A percentile compares a stretch with the other conserved stretches of the same genome.
phyloP scores from a whole-genome alignment of 495 filamentous ascomycete species.

The Penicillium riverlandense region DNA sequence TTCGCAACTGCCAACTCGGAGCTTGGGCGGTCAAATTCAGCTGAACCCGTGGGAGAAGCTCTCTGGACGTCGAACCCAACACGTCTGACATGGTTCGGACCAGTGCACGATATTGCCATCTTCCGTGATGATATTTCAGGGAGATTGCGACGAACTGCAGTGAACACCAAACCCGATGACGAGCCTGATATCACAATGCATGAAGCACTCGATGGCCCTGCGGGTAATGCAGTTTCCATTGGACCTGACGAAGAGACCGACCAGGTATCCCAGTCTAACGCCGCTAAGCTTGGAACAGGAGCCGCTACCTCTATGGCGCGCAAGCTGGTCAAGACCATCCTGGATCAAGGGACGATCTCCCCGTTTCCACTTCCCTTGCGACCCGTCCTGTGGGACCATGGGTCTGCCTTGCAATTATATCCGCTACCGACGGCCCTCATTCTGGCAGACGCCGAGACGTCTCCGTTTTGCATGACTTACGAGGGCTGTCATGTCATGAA shows the following conservation, averaged over 20 bases:
- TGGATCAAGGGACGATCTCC: slow-evolving; percentile 85
- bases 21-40: slow-evolving; percentile 30
- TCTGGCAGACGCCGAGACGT: slow-evolving; percentile 70
- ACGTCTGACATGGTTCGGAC: slow-evolving; percentile 74
- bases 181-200: slow-evolving; percentile 15
- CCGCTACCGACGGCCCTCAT: slow-evolving; percentile 80
- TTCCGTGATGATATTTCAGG: slow-evolving; percentile 80
- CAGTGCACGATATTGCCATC: slow-evolving; percentile 75
- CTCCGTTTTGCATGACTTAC: slow-evolving; percentile 79
- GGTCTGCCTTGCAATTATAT: slow-evolving; percentile 66
- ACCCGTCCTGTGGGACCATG: slow-evolving; percentile 86
- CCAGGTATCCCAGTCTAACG: slow-evolving; percentile 7
- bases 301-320: slow-evolving; percentile 53
- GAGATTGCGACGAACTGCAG: slow-evolving; percentile 64
- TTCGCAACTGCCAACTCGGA: slow-evolving; percentile 72
- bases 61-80: slow-evolving; percentile 85
- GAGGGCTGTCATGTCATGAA: slow-evolving; percentile 97
- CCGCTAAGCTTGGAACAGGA: slow-evolving; percentile 29
- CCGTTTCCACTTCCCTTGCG: slow-evolving; percentile 73
- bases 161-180: slow-evolving; percentile 41
- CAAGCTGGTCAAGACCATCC: slow-evolving; percentile 79
- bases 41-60: slow-evolving; percentile 56
- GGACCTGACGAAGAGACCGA: not conserved
- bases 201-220: slow-evolving; percentile 8
- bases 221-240: slow-evolving; percentile 5